Percentiles rank a stretch among this genome's conserved stretches.
phyloP scores from a whole-genome alignment of 164 flowering plant species.

The Nymphaea colorata region DNA sequence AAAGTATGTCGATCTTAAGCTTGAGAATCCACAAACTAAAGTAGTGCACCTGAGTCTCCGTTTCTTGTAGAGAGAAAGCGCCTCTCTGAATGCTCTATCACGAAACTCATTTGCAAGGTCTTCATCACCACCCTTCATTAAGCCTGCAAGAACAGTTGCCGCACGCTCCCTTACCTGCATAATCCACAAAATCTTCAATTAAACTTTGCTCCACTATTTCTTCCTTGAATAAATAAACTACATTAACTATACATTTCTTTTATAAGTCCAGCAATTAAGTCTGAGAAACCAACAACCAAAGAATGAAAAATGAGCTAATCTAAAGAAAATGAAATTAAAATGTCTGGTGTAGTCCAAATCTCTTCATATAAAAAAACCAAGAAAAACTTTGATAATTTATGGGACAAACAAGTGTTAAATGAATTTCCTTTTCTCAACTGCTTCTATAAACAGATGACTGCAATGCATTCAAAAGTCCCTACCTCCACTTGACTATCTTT shows the following conservation, averaged over 20 bases:
- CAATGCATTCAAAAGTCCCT: slow-evolving; percentile 12
- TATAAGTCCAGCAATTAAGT: neutral
- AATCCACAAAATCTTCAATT: neutral
- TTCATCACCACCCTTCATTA: slow-evolving; percentile 85
- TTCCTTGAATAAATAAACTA: too few species aligned
- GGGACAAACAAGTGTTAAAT: too few species aligned
- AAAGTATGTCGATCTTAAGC: neutral
- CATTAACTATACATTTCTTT: neutral
- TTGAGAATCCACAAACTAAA: neutral
- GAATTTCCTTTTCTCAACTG: too few species aligned
- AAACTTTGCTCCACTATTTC: too few species aligned
- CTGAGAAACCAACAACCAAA: neutral
- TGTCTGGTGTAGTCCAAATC: too few species aligned
- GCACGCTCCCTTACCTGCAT: slow-evolving; percentile 95
- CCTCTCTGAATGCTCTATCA: slow-evolving; percentile 57
- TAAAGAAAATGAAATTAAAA: too few species aligned
- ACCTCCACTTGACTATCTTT: slow-evolving; percentile 89
- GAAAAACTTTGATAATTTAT: too few species aligned
- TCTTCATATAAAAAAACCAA: too few species aligned
- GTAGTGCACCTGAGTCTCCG: slow-evolving; percentile 40
- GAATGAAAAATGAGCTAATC: too few species aligned
- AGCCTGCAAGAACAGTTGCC: slow-evolving; percentile 89
- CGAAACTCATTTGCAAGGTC: slow-evolving; percentile 68
- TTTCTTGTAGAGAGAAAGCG: slow-evolving; percentile 34
- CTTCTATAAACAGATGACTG: too few species aligned